A percentile compares a stretch with the other conserved stretches of the same genome.
Evolutionary conservation across 2,329 filamentous ascomycete species (phyloP).

Genomic region (Scopulariopsis brevicaulis): DNA sequence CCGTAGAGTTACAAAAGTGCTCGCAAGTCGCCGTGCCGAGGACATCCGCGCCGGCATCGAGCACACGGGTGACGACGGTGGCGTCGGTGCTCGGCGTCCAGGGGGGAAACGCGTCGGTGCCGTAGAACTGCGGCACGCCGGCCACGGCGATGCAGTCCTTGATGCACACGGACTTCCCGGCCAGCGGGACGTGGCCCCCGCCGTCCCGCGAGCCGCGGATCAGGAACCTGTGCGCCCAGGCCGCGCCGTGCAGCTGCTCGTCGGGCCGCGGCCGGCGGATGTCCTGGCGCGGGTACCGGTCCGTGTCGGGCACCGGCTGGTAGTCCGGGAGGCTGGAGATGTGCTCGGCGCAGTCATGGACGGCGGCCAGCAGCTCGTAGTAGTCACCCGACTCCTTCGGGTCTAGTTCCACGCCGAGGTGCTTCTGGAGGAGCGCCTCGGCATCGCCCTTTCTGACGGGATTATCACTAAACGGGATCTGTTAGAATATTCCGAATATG

Average conservation of each 20-base stretch:
- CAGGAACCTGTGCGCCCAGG: constrained; percentile 38
- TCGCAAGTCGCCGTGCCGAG: constrained; percentile 40
- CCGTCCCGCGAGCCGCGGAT: constrained; percentile 21
- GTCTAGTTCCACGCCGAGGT: constrained; percentile 22
- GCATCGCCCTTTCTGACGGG: constrained; percentile 27
- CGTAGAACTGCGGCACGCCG: constrained; percentile 38
- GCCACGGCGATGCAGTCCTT: constrained; percentile 45
- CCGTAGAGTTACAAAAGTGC: constrained; percentile 37
- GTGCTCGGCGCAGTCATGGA: constrained; percentile 36
- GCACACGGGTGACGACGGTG: constrained; percentile 35
- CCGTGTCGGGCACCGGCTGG: constrained; percentile 24
- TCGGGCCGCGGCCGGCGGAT: constrained; percentile 23
- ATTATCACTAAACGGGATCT: constrained; percentile 17
- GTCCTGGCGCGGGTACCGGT: constrained; percentile 30
- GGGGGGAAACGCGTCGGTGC: constrained; percentile 33
- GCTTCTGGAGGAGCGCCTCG: constrained; percentile 18
- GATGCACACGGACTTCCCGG: constrained; percentile 33
- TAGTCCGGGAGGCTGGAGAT: constrained; percentile 33
- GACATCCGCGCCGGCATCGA: constrained; percentile 38
- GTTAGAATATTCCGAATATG: background rate
- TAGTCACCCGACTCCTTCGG: constrained; percentile 29
- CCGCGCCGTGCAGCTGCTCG: constrained; percentile 33
- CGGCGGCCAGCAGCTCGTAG: constrained; percentile 32
- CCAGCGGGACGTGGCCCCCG: constrained; percentile 13
- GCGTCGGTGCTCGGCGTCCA: constrained; percentile 42